Conservation (phyloP, 2,329 filamentous ascomycete genomes). For the Sporothrix phasma region DNA sequence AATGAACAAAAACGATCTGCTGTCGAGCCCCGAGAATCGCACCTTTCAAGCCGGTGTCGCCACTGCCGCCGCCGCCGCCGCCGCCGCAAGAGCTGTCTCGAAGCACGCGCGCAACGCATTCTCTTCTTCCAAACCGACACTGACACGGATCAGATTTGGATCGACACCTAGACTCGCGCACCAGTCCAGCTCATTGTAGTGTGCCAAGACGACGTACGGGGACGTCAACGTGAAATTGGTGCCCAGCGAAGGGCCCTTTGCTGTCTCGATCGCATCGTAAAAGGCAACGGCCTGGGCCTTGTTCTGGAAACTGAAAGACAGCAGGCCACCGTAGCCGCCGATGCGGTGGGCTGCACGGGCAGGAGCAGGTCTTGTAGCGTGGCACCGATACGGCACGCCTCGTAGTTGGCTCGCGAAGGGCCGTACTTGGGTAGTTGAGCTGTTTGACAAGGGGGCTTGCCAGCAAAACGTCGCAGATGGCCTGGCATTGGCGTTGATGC, state of each 20-base stretch:
- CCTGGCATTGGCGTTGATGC: slow-evolving; percentile 77
- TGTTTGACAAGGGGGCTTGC: slow-evolving; percentile 56
- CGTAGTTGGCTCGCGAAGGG: slow-evolving; percentile 52
- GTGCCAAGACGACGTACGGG: slow-evolving; percentile 84
- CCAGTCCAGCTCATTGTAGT: slow-evolving; percentile 91
- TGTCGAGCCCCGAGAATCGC: too few relatives aligned
- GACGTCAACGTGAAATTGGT: slow-evolving; percentile 93
- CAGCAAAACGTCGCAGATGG: slow-evolving; percentile 63
- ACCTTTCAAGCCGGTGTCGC: too few relatives aligned
- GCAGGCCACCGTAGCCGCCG: slow-evolving; percentile 81
- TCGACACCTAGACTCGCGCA: slow-evolving; percentile 73
- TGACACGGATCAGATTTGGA: slow-evolving; percentile 70
- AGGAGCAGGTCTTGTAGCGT: slow-evolving; percentile 58
- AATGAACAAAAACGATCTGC: background rate
- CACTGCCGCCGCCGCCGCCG: slow-evolving; percentile 25
- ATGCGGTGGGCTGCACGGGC: slow-evolving; percentile 45
- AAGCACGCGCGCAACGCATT: slow-evolving; percentile 55
- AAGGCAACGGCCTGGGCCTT: slow-evolving; percentile 66
- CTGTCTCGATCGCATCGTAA: slow-evolving; percentile 75
- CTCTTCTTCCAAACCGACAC: slow-evolving; percentile 78
- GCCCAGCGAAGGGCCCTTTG: slow-evolving; percentile 88
- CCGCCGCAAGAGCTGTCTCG: slow-evolving; percentile 56
- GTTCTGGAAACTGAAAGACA: slow-evolving; percentile 72
- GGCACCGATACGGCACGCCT: slow-evolving; percentile 54
- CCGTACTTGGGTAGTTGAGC: slow-evolving; percentile 78